Evolutionary conservation across 2,329 filamentous ascomycete genomes (phyloP), one percentile per base, ranked within the genome.

Genomic region (Aphanoascus verrucosus): DNA sequence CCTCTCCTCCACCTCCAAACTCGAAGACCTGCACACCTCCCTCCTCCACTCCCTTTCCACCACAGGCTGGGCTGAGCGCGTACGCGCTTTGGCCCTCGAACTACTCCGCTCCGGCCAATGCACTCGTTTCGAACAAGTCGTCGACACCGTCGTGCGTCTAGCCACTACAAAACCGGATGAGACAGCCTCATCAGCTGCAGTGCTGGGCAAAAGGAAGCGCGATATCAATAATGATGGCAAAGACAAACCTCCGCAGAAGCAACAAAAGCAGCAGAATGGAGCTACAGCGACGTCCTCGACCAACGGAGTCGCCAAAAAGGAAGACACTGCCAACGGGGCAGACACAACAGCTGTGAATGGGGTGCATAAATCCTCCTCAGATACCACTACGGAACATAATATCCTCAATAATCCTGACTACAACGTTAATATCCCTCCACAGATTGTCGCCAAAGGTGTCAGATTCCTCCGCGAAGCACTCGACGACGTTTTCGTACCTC

Each of bases 31-130:
- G 42, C 78, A 82, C 61, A 61, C 68, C 37, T 72, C 74, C 1
- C 71, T 83, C 23, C 70, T 75, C 55, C 73, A 79, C 61, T 73
- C 75, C 19, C 72, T 83, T 9, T 75, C 79, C 60, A 72, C 77
- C 51, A 67, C 71, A n/a, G 79, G 79, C 59, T 84, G 80, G 79
- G 76, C 77, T 41, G 73, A 79, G 60, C 71, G 72, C 28, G 71
- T 84, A 56, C 75, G 75, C 54, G 69, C 68, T 45, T 75, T 82
- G 56, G 72, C 79, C 15, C 74, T 75, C 45, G 71, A 77, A 53
- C 72, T 83, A 40, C 74, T 83, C 52, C 76, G 79, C 59, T 76
- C 73, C 23, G 79, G 79, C 45, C 75, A 79, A 52, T 78, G 76
- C 62, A 74, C 74, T 53, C 79, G 73, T 32, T 79, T 78, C 59